phyloP scores from a whole-genome alignment of 805 yeast species.

The Ogataea nitratoaversa region DNA sequence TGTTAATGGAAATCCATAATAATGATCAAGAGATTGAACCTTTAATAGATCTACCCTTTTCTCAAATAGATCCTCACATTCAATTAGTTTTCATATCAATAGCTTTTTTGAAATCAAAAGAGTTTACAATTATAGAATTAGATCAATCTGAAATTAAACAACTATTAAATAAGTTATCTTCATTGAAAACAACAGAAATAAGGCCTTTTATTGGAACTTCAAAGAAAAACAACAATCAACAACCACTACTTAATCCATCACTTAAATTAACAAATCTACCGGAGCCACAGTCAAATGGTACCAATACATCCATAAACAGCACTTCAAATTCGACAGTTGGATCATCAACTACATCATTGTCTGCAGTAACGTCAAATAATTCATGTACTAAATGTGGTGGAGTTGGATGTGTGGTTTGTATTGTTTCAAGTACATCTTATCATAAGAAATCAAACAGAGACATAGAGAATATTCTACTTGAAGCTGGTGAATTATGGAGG shows the following conservation, averaged over 20 bases:
- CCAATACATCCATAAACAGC: background rate
- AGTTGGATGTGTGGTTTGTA: constrained; percentile 7
- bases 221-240: background rate
- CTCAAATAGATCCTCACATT: constrained; percentile 67
- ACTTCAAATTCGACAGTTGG: background rate
- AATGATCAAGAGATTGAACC: constrained; percentile 23
- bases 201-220: constrained; percentile 21
- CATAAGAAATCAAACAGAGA: constrained; percentile 37
- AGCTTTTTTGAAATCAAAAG: constrained; percentile 77
- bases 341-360: constrained; percentile 1
- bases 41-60: constrained; percentile 40
- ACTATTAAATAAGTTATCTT: constrained; percentile 56
- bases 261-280: too few species aligned
- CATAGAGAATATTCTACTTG: constrained; percentile 67
- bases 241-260: too few species aligned
- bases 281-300: background rate
- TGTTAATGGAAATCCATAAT: background rate
- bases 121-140: constrained; percentile 72
- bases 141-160: constrained; percentile 89
- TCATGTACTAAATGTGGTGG: constrained; percentile 9
- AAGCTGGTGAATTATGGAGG: constrained; percentile 87
- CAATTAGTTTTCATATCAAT: constrained; percentile 72
- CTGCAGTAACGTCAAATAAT: background rate
- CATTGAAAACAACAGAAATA: constrained; percentile 32
- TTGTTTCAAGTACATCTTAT: constrained; percentile 8